Percentiles rank a stretch among this genome's conserved stretches.
Conservation (phyloP, 1,284 basidiomycete species). For the Cerrena zonata region DNA sequence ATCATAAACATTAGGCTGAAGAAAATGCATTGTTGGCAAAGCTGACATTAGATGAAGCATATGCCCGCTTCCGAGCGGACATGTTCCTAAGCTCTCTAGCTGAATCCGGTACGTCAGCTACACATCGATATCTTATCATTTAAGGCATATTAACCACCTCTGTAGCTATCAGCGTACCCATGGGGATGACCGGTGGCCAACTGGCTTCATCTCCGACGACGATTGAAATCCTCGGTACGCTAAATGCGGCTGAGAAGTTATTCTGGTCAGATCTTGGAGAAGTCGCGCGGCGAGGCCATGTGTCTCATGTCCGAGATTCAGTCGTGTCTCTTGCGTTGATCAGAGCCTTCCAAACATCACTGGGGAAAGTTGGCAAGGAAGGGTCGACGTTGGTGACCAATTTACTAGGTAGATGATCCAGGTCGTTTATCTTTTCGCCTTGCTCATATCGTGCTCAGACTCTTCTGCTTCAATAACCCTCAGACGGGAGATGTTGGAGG, state of each 20-base stretch:
- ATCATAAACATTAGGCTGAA: constrained; percentile 47
- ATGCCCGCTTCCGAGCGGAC: constrained; percentile 73
- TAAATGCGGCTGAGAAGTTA: constrained; percentile 63
- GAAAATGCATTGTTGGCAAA: constrained; percentile 69
- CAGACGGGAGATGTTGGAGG: constrained; percentile 73
- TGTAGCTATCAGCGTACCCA: constrained; percentile 79
- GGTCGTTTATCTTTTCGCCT: not conserved
- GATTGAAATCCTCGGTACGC: constrained; percentile 55
- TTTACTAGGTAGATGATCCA: constrained; percentile 55
- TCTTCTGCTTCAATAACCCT: constrained; percentile 70
- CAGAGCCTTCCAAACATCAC: constrained; percentile 69
- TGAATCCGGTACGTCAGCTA: constrained; percentile 82
- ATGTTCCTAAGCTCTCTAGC: constrained; percentile 82
- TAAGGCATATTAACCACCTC: not conserved
- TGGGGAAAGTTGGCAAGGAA: constrained; percentile 55
- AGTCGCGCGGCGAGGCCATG: constrained; percentile 55
- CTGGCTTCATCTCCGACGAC: constrained; percentile 37
- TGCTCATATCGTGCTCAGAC: too few species aligned
- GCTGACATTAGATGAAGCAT: constrained; percentile 68
- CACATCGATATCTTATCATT: not conserved
- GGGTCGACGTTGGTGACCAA: constrained; percentile 53
- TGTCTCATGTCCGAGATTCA: constrained; percentile 68
- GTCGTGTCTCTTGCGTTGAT: constrained; percentile 67
- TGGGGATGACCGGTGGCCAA: constrained; percentile 60
- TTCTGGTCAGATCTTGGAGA: constrained; percentile 63